Evolutionary conservation across 1,139 yeast species (phyloP).

Genomic region (Diutina sp.): DNA sequence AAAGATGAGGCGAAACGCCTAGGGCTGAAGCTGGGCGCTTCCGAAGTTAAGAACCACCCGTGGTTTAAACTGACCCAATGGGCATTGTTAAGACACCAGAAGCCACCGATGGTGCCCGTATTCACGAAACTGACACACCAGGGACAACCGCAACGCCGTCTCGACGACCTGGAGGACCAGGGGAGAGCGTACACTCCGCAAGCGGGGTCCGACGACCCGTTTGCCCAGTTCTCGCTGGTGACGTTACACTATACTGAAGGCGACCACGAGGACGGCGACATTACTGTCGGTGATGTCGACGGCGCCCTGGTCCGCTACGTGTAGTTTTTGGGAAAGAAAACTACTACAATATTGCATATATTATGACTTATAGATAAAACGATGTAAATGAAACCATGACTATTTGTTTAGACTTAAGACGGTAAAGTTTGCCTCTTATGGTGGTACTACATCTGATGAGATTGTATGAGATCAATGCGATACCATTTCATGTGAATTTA

Average conservation of each 20-base stretch:
- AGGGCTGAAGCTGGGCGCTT: constrained; percentile 89
- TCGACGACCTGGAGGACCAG: background rate
- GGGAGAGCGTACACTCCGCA: background rate
- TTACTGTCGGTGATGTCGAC: constrained; percentile 4
- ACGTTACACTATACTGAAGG: constrained; percentile 69
- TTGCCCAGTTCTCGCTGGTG: constrained; percentile 78
- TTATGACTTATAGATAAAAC: background rate
- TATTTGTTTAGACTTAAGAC: no score
- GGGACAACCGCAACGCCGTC: background rate
- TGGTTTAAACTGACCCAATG: constrained; percentile 88
- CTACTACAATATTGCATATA: background rate
- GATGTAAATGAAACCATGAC: no score
- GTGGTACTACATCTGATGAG: no score
- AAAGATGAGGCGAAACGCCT: constrained; percentile 82
- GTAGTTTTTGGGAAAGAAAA: background rate
- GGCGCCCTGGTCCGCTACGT: background rate
- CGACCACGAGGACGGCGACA: constrained; percentile 14
- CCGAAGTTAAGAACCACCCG: constrained; percentile 81
- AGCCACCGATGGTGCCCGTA: constrained; percentile 91
- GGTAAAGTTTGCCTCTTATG: no score
- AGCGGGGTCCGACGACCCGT: constrained; percentile 46
- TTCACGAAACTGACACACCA: constrained; percentile 32
- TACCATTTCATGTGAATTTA: no score
- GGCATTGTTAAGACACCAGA: constrained; percentile 86
- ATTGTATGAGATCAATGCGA: no score